Evolutionary conservation across 2,329 filamentous ascomycete genomes (phyloP).

Genomic region (Paraconiothyrium brasiliense): DNA sequence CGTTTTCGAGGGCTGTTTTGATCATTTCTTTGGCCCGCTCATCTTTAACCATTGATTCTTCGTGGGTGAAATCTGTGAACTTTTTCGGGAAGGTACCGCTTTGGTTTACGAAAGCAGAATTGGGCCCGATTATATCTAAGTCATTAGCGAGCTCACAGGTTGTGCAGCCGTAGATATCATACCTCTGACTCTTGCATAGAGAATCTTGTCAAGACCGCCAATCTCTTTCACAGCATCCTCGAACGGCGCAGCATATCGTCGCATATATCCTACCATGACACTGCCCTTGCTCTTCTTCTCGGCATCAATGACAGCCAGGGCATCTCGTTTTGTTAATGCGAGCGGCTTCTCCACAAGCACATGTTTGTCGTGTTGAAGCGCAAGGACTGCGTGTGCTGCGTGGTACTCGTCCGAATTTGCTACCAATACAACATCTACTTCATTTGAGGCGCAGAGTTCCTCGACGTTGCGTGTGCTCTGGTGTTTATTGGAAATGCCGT

Average conservation of each 20-base stretch:
- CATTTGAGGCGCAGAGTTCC: constrained; percentile 54
- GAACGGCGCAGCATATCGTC: constrained; percentile 68
- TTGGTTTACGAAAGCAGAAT: constrained; percentile 59
- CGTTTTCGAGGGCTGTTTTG: constrained; percentile 44
- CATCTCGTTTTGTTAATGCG: constrained; percentile 59
- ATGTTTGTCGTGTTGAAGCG: constrained; percentile 64
- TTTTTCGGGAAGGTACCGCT: constrained; percentile 59
- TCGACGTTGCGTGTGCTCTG: constrained; percentile 49
- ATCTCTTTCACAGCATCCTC: constrained; percentile 65
- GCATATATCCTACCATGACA: constrained; percentile 69
- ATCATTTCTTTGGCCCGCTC: constrained; percentile 38
- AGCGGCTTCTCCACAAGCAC: constrained; percentile 69
- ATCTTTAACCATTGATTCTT: constrained; percentile 31
- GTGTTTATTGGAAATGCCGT: constrained; percentile 39
- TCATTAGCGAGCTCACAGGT: constrained; percentile 49
- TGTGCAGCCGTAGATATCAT: constrained; percentile 56
- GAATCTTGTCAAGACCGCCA: constrained; percentile 59
- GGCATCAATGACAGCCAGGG: constrained; percentile 60
- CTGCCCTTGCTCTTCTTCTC: constrained; percentile 54
- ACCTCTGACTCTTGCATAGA: constrained; percentile 64
- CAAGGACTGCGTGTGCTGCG: constrained; percentile 60
- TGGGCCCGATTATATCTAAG: constrained; percentile 62
- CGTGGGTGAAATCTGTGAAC: constrained; percentile 53
- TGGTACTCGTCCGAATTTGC: constrained; percentile 65
- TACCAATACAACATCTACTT: constrained; percentile 65